These are phyloP conservation scores for Starmerella geochares DNA, from an alignment of 805 yeast genomes.

Conservation along the genomic window DNA sequence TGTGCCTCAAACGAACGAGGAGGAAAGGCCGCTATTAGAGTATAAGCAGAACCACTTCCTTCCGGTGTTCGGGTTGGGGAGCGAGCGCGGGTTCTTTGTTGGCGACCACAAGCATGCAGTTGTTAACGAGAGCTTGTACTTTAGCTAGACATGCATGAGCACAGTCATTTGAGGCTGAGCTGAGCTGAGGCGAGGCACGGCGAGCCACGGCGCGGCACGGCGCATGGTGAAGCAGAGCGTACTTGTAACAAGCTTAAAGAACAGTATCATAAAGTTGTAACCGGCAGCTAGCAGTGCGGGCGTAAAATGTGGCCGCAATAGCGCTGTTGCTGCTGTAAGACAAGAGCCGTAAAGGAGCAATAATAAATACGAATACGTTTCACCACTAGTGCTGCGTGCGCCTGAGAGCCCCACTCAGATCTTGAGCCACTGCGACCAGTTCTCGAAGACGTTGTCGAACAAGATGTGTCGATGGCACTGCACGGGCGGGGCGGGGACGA, in stretches of 20 bases:
- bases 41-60: slow-evolving; percentile 20
- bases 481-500: slow-evolving; percentile 1
- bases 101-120: slow-evolving; percentile 28
- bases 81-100: slow-evolving; percentile 30
- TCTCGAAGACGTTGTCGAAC: slow-evolving; percentile 7
- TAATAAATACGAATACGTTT: slow-evolving; percentile 1
- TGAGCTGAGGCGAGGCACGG: background rate
- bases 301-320: background rate
- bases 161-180: too few species aligned
- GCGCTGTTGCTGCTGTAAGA: background rate
- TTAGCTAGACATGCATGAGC: background rate
- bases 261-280: background rate
- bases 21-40: slow-evolving; percentile 18
- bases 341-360: background rate
- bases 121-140: slow-evolving; percentile 25
- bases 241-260: background rate
- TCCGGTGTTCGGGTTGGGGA: slow-evolving; percentile 29
- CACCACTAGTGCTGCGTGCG: too few species aligned
- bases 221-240: background rate
- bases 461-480: slow-evolving; percentile 5
- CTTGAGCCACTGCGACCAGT: slow-evolving; percentile 12
- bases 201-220: too few species aligned
- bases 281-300: background rate
- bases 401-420: too few species aligned
- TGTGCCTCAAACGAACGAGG: slow-evolving; percentile 23